A percentile compares a stretch with the other conserved stretches of the same genome.
Conservation (phyloP, 345 rosid species). For the Populus tremula region DNA sequence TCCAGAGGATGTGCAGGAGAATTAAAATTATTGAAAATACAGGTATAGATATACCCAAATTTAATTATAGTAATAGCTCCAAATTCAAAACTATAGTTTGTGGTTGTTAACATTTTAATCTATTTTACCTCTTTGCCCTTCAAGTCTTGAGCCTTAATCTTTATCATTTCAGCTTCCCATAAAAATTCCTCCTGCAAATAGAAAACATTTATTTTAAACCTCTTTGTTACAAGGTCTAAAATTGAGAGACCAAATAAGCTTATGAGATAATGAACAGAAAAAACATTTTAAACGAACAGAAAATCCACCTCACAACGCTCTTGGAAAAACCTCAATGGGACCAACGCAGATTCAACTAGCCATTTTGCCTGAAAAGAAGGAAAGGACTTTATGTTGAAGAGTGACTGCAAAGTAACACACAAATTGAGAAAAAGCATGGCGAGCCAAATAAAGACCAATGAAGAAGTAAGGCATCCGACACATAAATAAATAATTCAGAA, state of each 20-base stretch:
- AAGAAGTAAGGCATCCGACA: background rate
- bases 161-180: conserved; percentile 96
- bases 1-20: background rate
- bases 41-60: background rate
- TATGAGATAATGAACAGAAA: background rate
- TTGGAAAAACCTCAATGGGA: conserved; percentile 84
- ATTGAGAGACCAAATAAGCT: background rate
- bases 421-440: background rate
- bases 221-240: background rate
- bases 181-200: conserved; percentile 85
- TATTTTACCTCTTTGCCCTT: conserved; percentile 94
- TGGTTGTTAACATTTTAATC: background rate
- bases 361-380: conserved; percentile 71
- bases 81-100: background rate
- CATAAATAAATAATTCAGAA: background rate
- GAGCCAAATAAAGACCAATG: background rate
- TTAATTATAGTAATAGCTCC: background rate
- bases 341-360: conserved; percentile 83
- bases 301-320: conserved; percentile 84
- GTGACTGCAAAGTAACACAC: background rate
- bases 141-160: conserved; percentile 95
- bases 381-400: background rate
- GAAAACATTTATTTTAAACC: background rate
- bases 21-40: background rate
- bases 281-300: conserved; percentile 1